Conservation (phyloP, 2,329 filamentous ascomycete genomes). For the Paraphoma sp. region DNA sequence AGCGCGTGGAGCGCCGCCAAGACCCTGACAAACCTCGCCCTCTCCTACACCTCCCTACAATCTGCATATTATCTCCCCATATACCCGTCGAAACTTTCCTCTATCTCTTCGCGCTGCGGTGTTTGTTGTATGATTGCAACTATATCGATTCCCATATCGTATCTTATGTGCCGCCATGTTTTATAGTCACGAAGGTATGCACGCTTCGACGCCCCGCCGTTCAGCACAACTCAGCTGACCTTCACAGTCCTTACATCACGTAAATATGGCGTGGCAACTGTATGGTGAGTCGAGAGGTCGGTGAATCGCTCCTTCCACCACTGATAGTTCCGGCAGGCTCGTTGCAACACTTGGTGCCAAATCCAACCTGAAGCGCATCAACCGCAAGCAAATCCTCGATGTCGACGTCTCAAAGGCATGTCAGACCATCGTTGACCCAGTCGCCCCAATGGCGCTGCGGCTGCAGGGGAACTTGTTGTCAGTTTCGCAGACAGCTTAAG, state of each 20-base stretch:
- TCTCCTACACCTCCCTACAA: slow-evolving; percentile 2
- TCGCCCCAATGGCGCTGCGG: slow-evolving; percentile 85
- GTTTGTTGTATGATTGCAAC: slow-evolving; percentile 6
- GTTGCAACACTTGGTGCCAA: slow-evolving; percentile 85
- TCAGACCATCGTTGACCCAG: slow-evolving; percentile 83
- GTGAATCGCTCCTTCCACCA: background rate
- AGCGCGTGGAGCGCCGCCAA: slow-evolving; percentile 26
- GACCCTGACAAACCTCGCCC: slow-evolving; percentile 3
- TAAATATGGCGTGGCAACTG: slow-evolving; percentile 90
- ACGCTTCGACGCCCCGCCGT: background rate
- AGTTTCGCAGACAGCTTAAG: slow-evolving; percentile 23
- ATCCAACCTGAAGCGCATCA: slow-evolving; percentile 74
- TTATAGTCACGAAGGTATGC: slow-evolving; percentile 90
- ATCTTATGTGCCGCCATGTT: slow-evolving; percentile 69
- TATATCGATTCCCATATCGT: slow-evolving; percentile 4
- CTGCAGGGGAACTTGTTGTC: slow-evolving; percentile 87
- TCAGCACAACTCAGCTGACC: slow-evolving; percentile 23
- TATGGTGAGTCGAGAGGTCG: slow-evolving; percentile 70
- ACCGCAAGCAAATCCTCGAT: slow-evolving; percentile 83
- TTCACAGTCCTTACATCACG: slow-evolving; percentile 75
- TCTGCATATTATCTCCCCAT: no score
- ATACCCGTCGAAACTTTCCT: no score
- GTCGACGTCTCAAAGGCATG: slow-evolving; percentile 89
- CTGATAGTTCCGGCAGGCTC: slow-evolving; percentile 67
- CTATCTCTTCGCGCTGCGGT: slow-evolving; percentile 1